Evolutionary conservation across 768 basidiomycete species (phyloP).

Genomic region (Tulasnella sp.): DNA sequence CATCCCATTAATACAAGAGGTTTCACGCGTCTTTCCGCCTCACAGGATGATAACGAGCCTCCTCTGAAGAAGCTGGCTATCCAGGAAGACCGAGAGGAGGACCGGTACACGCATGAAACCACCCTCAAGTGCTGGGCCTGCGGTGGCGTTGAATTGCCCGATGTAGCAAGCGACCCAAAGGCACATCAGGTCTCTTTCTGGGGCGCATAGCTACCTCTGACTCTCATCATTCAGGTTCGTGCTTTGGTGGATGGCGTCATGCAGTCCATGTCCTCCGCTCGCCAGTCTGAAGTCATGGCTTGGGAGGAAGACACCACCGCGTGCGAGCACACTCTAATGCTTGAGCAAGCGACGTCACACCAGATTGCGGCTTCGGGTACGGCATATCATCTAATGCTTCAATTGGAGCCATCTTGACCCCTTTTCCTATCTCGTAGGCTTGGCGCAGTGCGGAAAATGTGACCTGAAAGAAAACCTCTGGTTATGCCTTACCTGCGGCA

Average conservation of each 20-base stretch:
- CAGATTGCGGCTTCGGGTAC: slow-evolving; percentile 45
- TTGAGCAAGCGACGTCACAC: slow-evolving; percentile 40
- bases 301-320: slow-evolving; percentile 92
- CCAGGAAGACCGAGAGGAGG: slow-evolving; percentile 72
- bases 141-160: slow-evolving; percentile 22
- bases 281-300: slow-evolving; percentile 88
- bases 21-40: neutral
- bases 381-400: slow-evolving; percentile 4
- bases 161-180: slow-evolving; percentile 19
- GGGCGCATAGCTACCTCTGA: slow-evolving; percentile 22
- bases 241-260: slow-evolving; percentile 56
- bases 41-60: slow-evolving; percentile 66
- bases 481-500: slow-evolving; percentile 89
- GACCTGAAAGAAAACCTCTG: slow-evolving; percentile 86
- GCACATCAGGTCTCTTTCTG: slow-evolving; percentile 14
- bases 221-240: slow-evolving; percentile 32
- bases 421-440: slow-evolving; percentile 34
- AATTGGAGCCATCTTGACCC: neutral
- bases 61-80: slow-evolving; percentile 89
- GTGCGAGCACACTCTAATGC: slow-evolving; percentile 67
- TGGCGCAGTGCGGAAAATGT: slow-evolving; percentile 73
- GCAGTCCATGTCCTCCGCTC: slow-evolving; percentile 74
- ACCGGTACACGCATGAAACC: slow-evolving; percentile 64
- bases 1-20: neutral
- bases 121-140: slow-evolving; percentile 69